Evolutionary conservation across 768 basidiomycete genomes (phyloP).

Genomic region (Suillus paluster): DNA sequence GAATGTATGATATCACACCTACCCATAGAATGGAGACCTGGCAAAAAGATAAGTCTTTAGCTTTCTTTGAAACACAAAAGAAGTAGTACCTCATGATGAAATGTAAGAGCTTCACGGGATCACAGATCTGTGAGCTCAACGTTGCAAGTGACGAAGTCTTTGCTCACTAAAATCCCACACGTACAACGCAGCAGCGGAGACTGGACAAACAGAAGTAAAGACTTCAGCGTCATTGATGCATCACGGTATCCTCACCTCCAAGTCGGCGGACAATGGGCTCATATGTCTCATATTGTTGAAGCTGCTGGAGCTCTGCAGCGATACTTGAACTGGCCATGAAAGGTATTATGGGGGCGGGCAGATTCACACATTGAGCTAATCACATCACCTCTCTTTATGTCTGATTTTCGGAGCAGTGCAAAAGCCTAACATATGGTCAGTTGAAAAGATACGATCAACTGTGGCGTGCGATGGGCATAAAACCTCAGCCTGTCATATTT

Average conservation of each 20-base stretch:
- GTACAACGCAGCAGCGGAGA: slow-evolving; percentile 2
- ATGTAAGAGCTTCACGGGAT: slow-evolving; percentile 5
- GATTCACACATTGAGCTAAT: neutral
- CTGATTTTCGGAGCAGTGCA: neutral
- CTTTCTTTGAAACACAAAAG: neutral
- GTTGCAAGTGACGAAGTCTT: neutral
- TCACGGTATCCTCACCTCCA: slow-evolving; percentile 6
- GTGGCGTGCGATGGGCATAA: neutral
- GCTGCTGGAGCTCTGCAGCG: slow-evolving; percentile 3
- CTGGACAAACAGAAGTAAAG: neutral
- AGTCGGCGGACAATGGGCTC: neutral
- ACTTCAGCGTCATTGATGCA: too few relatives aligned
- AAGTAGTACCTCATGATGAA: neutral
- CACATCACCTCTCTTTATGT: neutral
- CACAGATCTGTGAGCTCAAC: neutral
- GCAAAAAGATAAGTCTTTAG: neutral
- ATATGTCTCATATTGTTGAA: neutral
- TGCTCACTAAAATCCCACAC: slow-evolving; percentile 6
- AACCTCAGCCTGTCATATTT: neutral
- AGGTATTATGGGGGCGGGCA: neutral
- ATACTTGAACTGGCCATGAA: neutral
- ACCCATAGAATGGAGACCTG: slow-evolving; percentile 10
- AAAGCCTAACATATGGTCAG: neutral
- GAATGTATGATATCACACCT: neutral
- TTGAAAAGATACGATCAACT: neutral